Evolutionary conservation across 352 stramenopile species (phyloP).

Genomic region (Pythium periplocum): DNA sequence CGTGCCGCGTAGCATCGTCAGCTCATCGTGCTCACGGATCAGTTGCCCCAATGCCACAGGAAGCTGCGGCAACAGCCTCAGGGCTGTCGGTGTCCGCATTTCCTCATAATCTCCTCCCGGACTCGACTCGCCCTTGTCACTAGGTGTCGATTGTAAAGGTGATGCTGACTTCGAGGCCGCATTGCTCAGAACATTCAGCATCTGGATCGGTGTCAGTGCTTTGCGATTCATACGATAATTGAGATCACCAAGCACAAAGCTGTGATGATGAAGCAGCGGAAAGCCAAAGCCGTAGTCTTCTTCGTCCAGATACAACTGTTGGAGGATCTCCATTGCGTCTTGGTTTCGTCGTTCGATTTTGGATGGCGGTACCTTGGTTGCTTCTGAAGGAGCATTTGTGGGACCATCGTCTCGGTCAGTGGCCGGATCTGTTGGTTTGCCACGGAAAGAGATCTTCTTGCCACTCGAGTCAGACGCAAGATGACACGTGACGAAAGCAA

Average conservation of each 20-base stretch:
- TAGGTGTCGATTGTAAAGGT: too few relatives aligned
- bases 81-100: slow-evolving; percentile 9
- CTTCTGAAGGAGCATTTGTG: background rate
- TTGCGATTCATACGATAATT: slow-evolving; percentile 83
- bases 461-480: slow-evolving; percentile 77
- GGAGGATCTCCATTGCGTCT: slow-evolving; percentile 76
- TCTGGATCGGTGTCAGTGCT: slow-evolving; percentile 35
- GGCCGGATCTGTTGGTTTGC: slow-evolving; percentile 1
- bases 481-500: slow-evolving; percentile 76
- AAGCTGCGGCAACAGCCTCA: slow-evolving; percentile 6
- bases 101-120: slow-evolving; percentile 5
- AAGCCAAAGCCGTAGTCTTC: slow-evolving; percentile 86
- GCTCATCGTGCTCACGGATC: slow-evolving; percentile 68
- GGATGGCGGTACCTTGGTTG: slow-evolving; percentile 28
- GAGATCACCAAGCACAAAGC: slow-evolving; percentile 87
- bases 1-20: slow-evolving; percentile 48
- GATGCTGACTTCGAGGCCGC: background rate
- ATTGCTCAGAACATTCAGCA: slow-evolving; percentile 33
- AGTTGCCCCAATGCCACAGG: slow-evolving; percentile 24
- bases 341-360: slow-evolving; percentile 80
- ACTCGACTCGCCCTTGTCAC: too few relatives aligned
- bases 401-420: background rate
- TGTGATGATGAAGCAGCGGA: slow-evolving; percentile 77
- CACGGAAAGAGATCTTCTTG: slow-evolving; percentile 31
- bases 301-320: slow-evolving; percentile 74